These are phyloP conservation scores for Melanomma pulvis-pyrius DNA, from an alignment of 495 filamentous ascomycete genomes.

Conservation along the genomic window DNA sequence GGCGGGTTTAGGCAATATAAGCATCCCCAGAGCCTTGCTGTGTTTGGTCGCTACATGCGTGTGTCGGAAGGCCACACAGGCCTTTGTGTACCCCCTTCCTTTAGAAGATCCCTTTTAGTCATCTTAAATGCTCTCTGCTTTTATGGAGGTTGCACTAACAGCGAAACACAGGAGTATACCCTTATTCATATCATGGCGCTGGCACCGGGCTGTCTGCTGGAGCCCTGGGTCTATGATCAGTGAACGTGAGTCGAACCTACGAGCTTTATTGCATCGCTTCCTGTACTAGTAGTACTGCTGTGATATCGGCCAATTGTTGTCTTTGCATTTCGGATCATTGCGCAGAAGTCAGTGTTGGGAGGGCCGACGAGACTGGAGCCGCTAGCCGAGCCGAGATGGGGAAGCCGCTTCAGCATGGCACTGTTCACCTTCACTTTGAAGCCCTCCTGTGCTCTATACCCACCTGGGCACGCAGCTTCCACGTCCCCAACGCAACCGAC, in stretches of 20 bases:
- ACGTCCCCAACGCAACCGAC: background rate
- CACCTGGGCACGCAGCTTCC: background rate
- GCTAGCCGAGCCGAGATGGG: background rate
- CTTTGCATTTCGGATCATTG: background rate
- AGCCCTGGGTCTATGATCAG: background rate
- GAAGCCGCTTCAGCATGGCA: background rate
- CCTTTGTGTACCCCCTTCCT: background rate
- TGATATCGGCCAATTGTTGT: background rate
- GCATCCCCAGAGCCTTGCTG: too few species aligned
- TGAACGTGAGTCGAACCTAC: background rate
- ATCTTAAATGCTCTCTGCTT: background rate
- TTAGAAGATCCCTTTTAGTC: background rate
- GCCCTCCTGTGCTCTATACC: background rate
- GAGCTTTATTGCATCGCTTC: background rate
- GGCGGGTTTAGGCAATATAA: too few species aligned
- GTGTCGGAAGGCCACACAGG: background rate
- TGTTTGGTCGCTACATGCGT: too few species aligned
- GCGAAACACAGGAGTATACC: background rate
- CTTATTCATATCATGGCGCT: background rate
- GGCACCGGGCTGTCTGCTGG: background rate
- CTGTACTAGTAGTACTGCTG: background rate
- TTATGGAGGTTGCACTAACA: background rate
- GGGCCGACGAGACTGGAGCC: background rate
- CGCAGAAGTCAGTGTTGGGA: background rate
- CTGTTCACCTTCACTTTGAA: constrained; percentile 1